These are phyloP conservation scores for Mycena galericulata DNA, from an alignment of 768 basidiomycete species.

Conservation along the genomic window DNA sequence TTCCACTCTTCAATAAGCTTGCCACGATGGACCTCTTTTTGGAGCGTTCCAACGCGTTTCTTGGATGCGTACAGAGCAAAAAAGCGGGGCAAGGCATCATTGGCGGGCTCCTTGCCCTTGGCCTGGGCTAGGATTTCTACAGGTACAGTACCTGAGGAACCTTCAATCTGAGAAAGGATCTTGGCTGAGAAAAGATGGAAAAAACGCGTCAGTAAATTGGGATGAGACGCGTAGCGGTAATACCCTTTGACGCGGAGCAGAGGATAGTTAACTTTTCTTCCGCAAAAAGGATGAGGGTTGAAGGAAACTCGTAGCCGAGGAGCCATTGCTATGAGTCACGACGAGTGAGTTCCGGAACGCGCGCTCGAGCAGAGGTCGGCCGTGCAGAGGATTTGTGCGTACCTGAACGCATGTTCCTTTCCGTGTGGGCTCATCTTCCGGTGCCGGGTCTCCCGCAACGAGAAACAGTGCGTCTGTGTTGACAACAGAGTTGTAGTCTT, in stretches of 20 bases:
- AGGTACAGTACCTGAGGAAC: conserved; percentile 64
- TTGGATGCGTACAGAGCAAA: conserved; percentile 69
- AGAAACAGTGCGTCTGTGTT: conserved; percentile 78
- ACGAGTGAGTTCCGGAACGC: conserved; percentile 31
- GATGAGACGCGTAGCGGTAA: conserved; percentile 22
- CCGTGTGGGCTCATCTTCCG: conserved; percentile 90
- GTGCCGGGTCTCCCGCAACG: conserved; percentile 80
- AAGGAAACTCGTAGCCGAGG: conserved; percentile 97
- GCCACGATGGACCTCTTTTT: conserved; percentile 88
- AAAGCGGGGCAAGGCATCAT: conserved; percentile 80
- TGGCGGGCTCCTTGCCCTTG: conserved; percentile 82
- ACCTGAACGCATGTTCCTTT: conserved; percentile 96
- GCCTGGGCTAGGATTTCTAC: conserved; percentile 85
- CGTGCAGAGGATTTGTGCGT: conserved; percentile 37
- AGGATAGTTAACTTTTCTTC: conserved; percentile 82
- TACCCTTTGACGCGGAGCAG: conserved; percentile 92
- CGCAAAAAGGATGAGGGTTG: conserved; percentile 88
- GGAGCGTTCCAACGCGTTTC: conserved; percentile 77
- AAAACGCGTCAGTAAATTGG: conserved; percentile 1
- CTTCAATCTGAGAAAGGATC: conserved; percentile 83
- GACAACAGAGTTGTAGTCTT: conserved; percentile 77
- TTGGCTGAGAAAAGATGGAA: conserved; percentile 67
- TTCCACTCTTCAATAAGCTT: conserved; percentile 93
- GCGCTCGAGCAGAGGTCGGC: conserved; percentile 18
- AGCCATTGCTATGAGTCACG: conserved; percentile 84